These are phyloP conservation scores for Vararia minispora DNA, from an alignment of 768 basidiomycete genomes.

Conservation along the genomic window DNA sequence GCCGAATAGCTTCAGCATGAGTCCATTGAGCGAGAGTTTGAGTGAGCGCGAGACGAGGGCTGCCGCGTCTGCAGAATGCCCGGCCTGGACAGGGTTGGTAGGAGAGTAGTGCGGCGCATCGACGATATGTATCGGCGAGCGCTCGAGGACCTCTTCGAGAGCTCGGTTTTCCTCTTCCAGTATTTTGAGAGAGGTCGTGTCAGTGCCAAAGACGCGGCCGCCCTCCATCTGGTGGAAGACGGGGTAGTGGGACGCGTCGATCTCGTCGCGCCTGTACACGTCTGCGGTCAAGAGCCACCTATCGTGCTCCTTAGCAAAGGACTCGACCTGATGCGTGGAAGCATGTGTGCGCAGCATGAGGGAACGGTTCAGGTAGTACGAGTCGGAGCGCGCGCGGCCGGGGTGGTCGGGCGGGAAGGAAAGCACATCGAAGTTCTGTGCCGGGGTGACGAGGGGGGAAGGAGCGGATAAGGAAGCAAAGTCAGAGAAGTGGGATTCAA, in stretches of 20 bases:
- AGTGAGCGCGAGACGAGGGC: slow-evolving; percentile 73
- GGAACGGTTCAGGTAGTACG: slow-evolving; percentile 88
- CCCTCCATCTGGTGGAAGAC: slow-evolving; percentile 99
- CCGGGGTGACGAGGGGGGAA: slow-evolving; percentile 83
- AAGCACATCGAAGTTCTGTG: slow-evolving; percentile 93
- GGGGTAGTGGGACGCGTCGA: slow-evolving; percentile 92
- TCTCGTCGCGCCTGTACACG: slow-evolving; percentile 97
- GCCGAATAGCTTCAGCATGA: slow-evolving; percentile 79
- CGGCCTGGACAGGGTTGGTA: slow-evolving; percentile 71
- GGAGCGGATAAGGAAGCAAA: slow-evolving; percentile 67
- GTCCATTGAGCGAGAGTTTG: slow-evolving; percentile 79
- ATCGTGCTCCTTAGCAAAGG: slow-evolving; percentile 64
- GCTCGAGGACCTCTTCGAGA: slow-evolving; percentile 46
- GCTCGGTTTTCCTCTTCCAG: slow-evolving; percentile 63
- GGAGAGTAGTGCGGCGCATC: slow-evolving; percentile 67
- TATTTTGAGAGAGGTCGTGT: slow-evolving; percentile 43
- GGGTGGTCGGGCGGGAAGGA: slow-evolving; percentile 92
- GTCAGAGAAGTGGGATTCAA: slow-evolving; percentile 75
- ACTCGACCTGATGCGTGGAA: slow-evolving; percentile 95
- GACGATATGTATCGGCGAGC: slow-evolving; percentile 75
- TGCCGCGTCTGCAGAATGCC: slow-evolving; percentile 65
- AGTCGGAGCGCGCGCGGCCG: slow-evolving; percentile 81
- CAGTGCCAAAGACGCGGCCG: slow-evolving; percentile 64
- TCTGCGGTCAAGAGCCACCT: slow-evolving; percentile 92
- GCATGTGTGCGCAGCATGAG: slow-evolving; percentile 96